Evolutionary conservation across 169 alveolate genomes (phyloP).

Genomic region (Condylostoma magnum): DNA sequence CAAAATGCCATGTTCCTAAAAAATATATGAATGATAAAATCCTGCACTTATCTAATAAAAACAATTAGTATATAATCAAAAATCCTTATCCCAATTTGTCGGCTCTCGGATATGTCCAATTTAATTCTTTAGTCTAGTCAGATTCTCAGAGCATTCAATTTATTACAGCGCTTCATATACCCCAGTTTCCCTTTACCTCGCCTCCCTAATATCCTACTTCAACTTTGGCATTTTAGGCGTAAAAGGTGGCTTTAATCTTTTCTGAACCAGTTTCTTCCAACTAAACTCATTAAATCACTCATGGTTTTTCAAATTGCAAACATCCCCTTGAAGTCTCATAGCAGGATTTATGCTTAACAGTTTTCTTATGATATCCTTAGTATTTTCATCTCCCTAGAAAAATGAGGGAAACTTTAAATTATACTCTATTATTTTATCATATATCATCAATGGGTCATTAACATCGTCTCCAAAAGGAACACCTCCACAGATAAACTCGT

Average conservation of each 20-base stretch:
- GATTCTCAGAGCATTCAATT: no score
- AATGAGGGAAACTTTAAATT: slow-evolving; percentile 42
- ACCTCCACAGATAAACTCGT: slow-evolving; percentile 75
- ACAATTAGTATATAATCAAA: no score
- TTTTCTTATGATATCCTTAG: slow-evolving; percentile 35
- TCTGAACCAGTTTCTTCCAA: background rate
- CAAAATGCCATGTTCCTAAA: no score
- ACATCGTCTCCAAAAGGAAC: slow-evolving; percentile 80
- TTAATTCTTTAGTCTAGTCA: no score
- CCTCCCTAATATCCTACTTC: no score
- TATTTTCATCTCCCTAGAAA: slow-evolving; percentile 12
- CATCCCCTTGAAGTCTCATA: slow-evolving; percentile 13
- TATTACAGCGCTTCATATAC: no score
- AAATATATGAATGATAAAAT: no score
- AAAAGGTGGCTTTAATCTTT: background rate
- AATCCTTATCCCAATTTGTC: no score
- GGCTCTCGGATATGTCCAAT: no score
- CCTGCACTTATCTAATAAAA: no score
- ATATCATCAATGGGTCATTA: slow-evolving; percentile 64
- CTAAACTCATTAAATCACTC: background rate
- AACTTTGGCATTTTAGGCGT: slow-evolving; percentile 8
- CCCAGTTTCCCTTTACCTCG: no score
- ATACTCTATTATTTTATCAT: slow-evolving; percentile 48
- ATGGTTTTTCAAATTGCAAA: background rate
- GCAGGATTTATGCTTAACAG: slow-evolving; percentile 40